These are phyloP conservation scores for Rhodotorula glutinis DNA, from an alignment of 1,284 basidiomycete species.

Conservation along the genomic window DNA sequence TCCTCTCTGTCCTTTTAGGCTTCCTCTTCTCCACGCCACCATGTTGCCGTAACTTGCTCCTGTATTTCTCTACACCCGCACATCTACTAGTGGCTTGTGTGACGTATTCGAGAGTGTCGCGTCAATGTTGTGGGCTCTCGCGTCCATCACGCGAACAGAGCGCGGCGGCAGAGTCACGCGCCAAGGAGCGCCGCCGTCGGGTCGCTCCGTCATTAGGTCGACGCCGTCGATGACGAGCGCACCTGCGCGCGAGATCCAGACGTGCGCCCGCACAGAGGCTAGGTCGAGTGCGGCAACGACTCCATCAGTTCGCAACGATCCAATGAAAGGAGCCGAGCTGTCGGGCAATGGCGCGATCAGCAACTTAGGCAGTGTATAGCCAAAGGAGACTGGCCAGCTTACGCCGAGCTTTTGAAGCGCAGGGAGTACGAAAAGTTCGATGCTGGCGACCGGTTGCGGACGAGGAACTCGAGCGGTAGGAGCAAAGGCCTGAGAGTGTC, in stretches of 20 bases:
- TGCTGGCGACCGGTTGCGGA: too few relatives aligned
- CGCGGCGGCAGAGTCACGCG: too few relatives aligned
- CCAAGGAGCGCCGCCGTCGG: not conserved
- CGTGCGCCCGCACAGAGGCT: not conserved
- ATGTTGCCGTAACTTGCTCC: not conserved
- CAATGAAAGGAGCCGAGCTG: conserved; percentile 10
- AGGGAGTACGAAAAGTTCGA: too few relatives aligned
- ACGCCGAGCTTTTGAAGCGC: too few relatives aligned
- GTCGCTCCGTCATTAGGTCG: not conserved
- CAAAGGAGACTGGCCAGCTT: too few relatives aligned
- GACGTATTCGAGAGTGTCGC: too few relatives aligned
- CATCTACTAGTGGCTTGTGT: not conserved
- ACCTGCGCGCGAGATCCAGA: conserved; percentile 20
- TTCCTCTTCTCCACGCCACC: too few relatives aligned
- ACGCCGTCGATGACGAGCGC: conserved; percentile 1
- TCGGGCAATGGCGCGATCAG: not conserved
- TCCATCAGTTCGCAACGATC: conserved; percentile 15
- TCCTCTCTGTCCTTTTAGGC: not conserved
- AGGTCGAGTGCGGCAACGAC: conserved; percentile 1
- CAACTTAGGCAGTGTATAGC: too few relatives aligned
- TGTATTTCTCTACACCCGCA: not conserved
- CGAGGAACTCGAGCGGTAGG: conserved; percentile 47
- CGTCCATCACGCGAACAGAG: too few relatives aligned
- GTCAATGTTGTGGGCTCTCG: too few relatives aligned
- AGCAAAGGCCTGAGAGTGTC: conserved; percentile 56